Conservation (phyloP, 176 grass and related monocot genomes). For the Chrysopogon serrulatus region DNA sequence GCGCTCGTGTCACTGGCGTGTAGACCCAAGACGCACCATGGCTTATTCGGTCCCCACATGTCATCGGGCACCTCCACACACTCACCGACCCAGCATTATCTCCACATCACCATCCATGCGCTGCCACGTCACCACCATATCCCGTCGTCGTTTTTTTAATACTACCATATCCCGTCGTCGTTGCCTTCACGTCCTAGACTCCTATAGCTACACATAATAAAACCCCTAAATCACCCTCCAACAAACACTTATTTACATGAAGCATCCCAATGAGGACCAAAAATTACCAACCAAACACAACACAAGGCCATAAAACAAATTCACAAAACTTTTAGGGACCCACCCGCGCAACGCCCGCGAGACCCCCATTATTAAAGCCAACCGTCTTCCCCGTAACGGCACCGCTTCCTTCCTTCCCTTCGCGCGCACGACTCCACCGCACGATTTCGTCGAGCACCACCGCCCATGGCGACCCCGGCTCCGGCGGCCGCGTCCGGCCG, state of each 20-base stretch:
- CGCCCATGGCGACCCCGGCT: not conserved
- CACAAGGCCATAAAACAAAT: rapidly evolving
- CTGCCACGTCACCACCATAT: conserved; percentile 31
- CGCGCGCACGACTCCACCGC: not conserved
- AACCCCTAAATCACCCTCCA: not conserved
- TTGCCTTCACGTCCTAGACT: not conserved
- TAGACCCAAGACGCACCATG: rapidly evolving
- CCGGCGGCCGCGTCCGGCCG: conserved; percentile 18
- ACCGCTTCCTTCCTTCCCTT: not conserved
- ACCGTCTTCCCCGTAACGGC: conserved; percentile 14
- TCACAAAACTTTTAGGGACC: rapidly evolving
- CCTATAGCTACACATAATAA: not conserved
- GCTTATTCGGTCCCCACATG: not conserved
- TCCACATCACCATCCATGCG: not conserved
- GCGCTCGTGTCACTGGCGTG: not conserved
- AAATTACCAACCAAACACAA: rapidly evolving
- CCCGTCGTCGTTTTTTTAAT: conserved; percentile 8
- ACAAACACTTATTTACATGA: rapidly evolving
- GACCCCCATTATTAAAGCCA: conserved; percentile 6
- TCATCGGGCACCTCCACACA: not conserved
- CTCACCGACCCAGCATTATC: not conserved
- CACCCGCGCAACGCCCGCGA: not conserved
- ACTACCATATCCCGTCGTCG: too few species aligned
- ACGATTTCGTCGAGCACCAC: conserved; percentile 18
- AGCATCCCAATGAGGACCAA: rapidly evolving